Conservation (phyloP, 1,139 yeast genomes). For the Geotrichum candidum region DNA sequence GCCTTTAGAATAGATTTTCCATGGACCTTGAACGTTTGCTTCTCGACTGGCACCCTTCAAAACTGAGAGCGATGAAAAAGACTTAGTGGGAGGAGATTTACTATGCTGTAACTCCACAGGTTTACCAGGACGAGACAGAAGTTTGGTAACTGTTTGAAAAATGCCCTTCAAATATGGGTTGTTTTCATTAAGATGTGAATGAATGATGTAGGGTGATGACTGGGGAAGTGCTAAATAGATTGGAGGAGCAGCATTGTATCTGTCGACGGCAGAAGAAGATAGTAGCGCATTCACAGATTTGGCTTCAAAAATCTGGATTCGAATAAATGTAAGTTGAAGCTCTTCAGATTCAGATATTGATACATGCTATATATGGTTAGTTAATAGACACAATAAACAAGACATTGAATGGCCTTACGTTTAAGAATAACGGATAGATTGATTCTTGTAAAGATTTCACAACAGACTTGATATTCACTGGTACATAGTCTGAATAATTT, state of each 20-base stretch:
- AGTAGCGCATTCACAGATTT: slow-evolving; percentile 22
- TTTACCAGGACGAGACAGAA: slow-evolving; percentile 40
- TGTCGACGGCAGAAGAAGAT: slow-evolving; percentile 29
- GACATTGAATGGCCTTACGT: not conserved
- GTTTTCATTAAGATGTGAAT: slow-evolving; percentile 30
- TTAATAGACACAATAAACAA: slow-evolving; percentile 41
- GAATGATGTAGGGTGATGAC: slow-evolving; percentile 62
- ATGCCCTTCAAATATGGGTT: slow-evolving; percentile 48
- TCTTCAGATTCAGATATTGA: not conserved
- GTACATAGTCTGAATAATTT: slow-evolving; percentile 34
- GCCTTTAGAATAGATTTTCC: slow-evolving; percentile 29
- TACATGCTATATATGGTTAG: slow-evolving; percentile 20
- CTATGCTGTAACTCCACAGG: slow-evolving; percentile 32
- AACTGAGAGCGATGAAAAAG: slow-evolving; percentile 50
- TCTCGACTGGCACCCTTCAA: slow-evolving; percentile 50
- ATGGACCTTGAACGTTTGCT: slow-evolving; percentile 26
- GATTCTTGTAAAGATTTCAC: slow-evolving; percentile 44
- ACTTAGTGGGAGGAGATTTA: slow-evolving; percentile 46
- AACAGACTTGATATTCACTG: slow-evolving; percentile 39
- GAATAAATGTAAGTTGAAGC: slow-evolving; percentile 45
- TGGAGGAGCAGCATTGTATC: slow-evolving; percentile 46
- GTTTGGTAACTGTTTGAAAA: slow-evolving; percentile 52
- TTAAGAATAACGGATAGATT: slow-evolving; percentile 31
- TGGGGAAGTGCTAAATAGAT: slow-evolving; percentile 61
- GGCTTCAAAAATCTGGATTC: slow-evolving; percentile 63